Evolutionary conservation across 768 basidiomycete species (phyloP), one percentile per base, ranked within the genome.

Genomic region (Boletus huronensis): DNA sequence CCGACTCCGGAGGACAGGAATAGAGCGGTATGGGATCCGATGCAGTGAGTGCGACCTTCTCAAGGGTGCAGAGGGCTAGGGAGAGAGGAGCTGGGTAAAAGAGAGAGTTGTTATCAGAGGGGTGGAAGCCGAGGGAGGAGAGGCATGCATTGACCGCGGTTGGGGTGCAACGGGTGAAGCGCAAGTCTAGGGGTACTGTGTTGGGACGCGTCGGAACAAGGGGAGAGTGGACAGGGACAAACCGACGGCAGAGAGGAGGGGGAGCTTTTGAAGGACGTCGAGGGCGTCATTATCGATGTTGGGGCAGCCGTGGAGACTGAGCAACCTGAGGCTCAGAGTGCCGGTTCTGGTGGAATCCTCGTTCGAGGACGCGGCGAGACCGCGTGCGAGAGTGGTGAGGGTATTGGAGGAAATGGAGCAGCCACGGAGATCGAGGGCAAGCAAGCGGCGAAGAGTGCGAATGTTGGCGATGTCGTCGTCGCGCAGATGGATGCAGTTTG

Each of bases 181-280:
- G 75, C 26, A 82, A 68, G 66, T 83, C 82, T 83, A 51, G 28
- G 32, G 31, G 48, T 25, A 39, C 36, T 32, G 26, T 21, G 47
- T 46, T 48, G 48, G 54, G 28, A 52, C 50, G 38, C 28, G 44
- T 43, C 31, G 26, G 41, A 28, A 44, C 26, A 49, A 44, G 43
- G 32, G 39, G 44, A 16, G 32, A 50, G 35, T 16, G 21, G 19
- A 40, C 23, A 16, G 21, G 13, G 25, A 78, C 80, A 29, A 48
- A 85, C 86, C 87, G 58, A 89, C 58, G 19, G 80, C 79, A 26
- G 79, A 79, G 26, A 89, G 79, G 34, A 88, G 74, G 19, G 81
- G 80, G 54, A 89, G 84, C 21, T 65, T 70, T 41, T 55, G 35
- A 0, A 89, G 70, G 31, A 70, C 58, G 2, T 67, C 52, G 53